phyloP scores from a whole-genome alignment of 106 monocot species.

The Platanthera zijinensis region DNA sequence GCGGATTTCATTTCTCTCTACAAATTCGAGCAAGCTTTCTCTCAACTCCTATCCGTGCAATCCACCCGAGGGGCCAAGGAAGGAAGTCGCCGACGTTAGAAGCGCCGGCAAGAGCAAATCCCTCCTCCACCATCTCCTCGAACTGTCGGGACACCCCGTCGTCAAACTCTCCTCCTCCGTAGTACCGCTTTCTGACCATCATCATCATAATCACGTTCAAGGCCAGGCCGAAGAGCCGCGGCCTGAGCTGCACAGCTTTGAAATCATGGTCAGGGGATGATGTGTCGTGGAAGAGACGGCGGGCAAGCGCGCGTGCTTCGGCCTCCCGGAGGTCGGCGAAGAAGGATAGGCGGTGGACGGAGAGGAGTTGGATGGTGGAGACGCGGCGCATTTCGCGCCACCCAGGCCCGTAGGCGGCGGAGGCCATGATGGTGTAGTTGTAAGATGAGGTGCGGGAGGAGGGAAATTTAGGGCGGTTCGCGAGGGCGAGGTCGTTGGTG shows the following conservation, averaged over 20 bases:
- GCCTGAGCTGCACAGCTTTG: conserved; percentile 11
- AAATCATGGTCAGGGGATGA: background rate
- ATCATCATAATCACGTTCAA: conserved; percentile 23
- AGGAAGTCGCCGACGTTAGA: conserved; percentile 9
- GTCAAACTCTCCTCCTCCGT: conserved; percentile 5
- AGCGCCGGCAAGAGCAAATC: background rate
- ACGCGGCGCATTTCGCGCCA: conserved; percentile 1
- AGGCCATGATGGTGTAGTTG: background rate
- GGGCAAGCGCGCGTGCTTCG: background rate
- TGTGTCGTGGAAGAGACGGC: background rate
- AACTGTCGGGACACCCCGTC: conserved; percentile 19
- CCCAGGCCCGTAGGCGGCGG: background rate
- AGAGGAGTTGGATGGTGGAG: background rate
- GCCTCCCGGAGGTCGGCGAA: background rate
- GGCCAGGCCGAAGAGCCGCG: conserved; percentile 15
- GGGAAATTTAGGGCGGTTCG: background rate
- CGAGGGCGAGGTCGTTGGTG: background rate
- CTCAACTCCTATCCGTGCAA: background rate
- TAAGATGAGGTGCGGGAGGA: background rate
- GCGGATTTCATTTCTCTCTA: too few species aligned
- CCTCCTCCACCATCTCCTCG: conserved; percentile 13
- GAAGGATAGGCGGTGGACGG: background rate
- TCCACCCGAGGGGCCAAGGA: background rate
- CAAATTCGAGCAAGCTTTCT: background rate
- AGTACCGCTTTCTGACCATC: conserved; percentile 15